phyloP scores from a whole-genome alignment of 176 grass and related monocot species.

The Coix lacrymajobi region DNA sequence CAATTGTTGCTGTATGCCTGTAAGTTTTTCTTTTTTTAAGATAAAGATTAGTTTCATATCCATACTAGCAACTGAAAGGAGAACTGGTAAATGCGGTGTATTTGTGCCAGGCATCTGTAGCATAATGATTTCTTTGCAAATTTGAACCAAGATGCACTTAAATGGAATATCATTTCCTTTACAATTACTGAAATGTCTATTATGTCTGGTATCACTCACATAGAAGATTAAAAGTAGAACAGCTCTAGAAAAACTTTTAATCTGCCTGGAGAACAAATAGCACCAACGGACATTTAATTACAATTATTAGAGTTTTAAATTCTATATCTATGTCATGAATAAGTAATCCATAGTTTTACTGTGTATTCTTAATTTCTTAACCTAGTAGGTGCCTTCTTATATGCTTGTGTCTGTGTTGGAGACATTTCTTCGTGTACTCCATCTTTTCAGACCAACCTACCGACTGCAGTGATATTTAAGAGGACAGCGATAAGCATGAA shows the following conservation, averaged over 20 bases:
- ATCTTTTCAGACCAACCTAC: background rate
- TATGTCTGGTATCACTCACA: background rate
- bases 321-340: background rate
- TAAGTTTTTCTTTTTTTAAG: background rate
- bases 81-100: background rate
- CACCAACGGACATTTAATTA: background rate
- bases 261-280: background rate
- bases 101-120: background rate
- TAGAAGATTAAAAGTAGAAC: background rate
- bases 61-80: background rate
- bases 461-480: background rate
- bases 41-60: background rate
- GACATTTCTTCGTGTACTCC: background rate
- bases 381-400: background rate
- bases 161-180: background rate
- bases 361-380: background rate
- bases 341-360: background rate
- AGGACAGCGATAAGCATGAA: background rate
- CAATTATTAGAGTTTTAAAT: background rate
- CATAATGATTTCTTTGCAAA: background rate
- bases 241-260: background rate
- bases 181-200: background rate
- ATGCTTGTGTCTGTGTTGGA: background rate
- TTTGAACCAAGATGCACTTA: background rate
- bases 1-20: background rate